phyloP scores from a whole-genome alignment of 1,284 basidiomycete genomes.

The Rhodotorula sp. region DNA sequence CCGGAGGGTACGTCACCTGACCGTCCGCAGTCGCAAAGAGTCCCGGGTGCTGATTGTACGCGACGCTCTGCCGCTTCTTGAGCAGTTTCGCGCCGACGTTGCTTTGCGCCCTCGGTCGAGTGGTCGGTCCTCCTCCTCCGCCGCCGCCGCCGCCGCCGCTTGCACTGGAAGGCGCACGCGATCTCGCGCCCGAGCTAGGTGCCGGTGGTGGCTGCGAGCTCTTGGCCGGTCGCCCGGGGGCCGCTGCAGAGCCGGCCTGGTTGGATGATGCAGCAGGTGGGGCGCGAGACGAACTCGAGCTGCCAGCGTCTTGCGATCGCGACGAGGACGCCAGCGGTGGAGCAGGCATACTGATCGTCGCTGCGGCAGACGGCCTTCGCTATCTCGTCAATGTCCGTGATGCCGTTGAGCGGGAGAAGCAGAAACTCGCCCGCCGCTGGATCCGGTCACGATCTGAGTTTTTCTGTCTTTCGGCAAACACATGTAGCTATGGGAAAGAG shows the following conservation, averaged over 20 bases:
- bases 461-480: too few species aligned
- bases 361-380: not conserved
- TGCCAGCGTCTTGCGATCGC: not conserved
- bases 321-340: not conserved
- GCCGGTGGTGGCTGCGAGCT: not conserved
- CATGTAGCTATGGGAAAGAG: too few species aligned
- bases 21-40: constrained; percentile 1
- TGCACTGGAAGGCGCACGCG: not conserved
- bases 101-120: constrained; percentile 22
- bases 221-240: not conserved
- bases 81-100: constrained; percentile 46
- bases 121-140: not conserved
- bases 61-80: constrained; percentile 47
- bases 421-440: too few species aligned
- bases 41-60: constrained; percentile 32
- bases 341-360: not conserved
- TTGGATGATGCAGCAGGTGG: constrained; percentile 9
- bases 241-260: not conserved
- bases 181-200: not conserved
- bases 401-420: too few species aligned
- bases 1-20: constrained; percentile 2
- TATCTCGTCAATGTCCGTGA: too few species aligned
- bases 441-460: too few species aligned
- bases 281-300: constrained; percentile 1
- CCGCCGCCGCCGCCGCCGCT: not conserved